Conservation (phyloP, 2,329 filamentous ascomycete species). For the Alternaria metachromatica region DNA sequence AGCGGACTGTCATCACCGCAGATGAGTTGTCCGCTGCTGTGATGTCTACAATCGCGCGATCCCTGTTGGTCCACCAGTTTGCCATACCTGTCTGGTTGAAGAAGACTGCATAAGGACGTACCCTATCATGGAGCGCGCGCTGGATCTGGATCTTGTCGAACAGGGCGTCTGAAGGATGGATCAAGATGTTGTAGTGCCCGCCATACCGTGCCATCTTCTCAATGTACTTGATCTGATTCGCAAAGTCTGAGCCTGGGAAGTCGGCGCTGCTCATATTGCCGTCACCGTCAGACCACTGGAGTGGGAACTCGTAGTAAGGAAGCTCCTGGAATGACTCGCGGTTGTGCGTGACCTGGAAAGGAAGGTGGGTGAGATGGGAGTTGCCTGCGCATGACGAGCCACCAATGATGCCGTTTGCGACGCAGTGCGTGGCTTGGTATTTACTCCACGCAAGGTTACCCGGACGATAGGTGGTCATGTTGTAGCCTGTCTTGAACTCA, state of each 20-base stretch:
- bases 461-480: slow-evolving; percentile 10
- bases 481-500: slow-evolving; percentile 11
- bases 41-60: slow-evolving; percentile 1
- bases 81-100: slow-evolving; percentile 15
- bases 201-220: slow-evolving; percentile 14
- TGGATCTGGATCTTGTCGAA: slow-evolving; percentile 16
- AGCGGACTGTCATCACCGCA: slow-evolving; percentile 8
- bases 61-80: slow-evolving; percentile 14
- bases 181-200: slow-evolving; percentile 17
- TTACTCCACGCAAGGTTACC: slow-evolving; percentile 15
- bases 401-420: slow-evolving; percentile 10
- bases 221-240: slow-evolving; percentile 7
- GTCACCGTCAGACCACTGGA: slow-evolving; percentile 14
- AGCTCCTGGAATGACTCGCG: slow-evolving; percentile 12
- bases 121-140: slow-evolving; percentile 6
- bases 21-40: not conserved
- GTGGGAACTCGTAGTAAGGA: slow-evolving; percentile 12
- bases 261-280: slow-evolving; percentile 15
- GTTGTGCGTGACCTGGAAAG: slow-evolving; percentile 14
- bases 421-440: slow-evolving; percentile 11
- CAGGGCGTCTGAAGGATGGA: slow-evolving; percentile 11
- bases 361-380: slow-evolving; percentile 8
- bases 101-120: slow-evolving; percentile 12
- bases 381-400: slow-evolving; percentile 14
- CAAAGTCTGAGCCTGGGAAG: slow-evolving; percentile 12